These are phyloP conservation scores for Bipolaris bicolor DNA, from an alignment of 2,329 filamentous ascomycete genomes.

Conservation along the genomic window DNA sequence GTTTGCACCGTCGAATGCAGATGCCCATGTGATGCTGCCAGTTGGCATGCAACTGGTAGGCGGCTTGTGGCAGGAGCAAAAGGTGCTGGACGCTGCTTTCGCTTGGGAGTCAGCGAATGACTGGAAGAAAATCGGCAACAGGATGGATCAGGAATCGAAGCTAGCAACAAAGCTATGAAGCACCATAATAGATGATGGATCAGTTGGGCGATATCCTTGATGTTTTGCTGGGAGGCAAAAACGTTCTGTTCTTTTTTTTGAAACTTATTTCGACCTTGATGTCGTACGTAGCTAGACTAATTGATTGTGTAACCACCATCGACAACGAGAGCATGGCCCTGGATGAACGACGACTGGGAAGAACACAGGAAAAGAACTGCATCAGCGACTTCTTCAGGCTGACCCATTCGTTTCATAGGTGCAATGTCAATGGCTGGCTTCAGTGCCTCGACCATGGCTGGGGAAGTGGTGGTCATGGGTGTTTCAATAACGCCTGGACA, in stretches of 20 bases:
- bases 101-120: conserved; percentile 40
- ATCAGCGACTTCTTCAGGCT: conserved; percentile 62
- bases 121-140: conserved; percentile 26
- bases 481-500: conserved; percentile 60
- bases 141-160: conserved; percentile 7
- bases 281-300: conserved; percentile 7
- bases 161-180: conserved; percentile 21
- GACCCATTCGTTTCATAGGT: conserved; percentile 56
- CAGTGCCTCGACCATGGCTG: conserved; percentile 40
- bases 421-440: conserved; percentile 52
- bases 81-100: conserved; percentile 34
- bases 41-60: conserved; percentile 51
- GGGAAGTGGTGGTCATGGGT: conserved; percentile 40
- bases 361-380: conserved; percentile 60
- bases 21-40: conserved; percentile 38
- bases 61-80: conserved; percentile 47
- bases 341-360: conserved; percentile 60
- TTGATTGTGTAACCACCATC: conserved; percentile 52
- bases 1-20: conserved; percentile 31
- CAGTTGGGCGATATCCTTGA: neutral
- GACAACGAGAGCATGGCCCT: conserved; percentile 55
- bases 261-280: neutral
- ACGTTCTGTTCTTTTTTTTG: neutral
- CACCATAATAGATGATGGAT: neutral
- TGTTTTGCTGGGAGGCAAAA: neutral